Evolutionary conservation across 768 basidiomycete genomes (phyloP).

Genomic region (Collybia sordida): DNA sequence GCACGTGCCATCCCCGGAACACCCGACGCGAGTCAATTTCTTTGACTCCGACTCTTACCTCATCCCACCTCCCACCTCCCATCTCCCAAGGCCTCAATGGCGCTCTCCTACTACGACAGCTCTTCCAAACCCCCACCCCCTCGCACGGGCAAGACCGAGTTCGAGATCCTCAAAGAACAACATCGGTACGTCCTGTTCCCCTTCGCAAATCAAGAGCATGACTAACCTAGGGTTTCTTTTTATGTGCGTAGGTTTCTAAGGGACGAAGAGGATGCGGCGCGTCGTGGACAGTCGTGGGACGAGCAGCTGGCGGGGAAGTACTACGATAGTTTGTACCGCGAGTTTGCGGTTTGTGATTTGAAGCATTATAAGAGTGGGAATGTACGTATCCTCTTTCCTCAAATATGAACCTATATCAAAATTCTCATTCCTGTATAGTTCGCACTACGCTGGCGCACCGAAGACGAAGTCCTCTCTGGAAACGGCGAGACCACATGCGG

Average conservation of each 20-base stretch:
- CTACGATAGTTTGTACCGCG: constrained; percentile 84
- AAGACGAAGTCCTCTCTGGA: constrained; percentile 83
- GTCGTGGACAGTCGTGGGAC: constrained; percentile 56
- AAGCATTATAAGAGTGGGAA: constrained; percentile 95
- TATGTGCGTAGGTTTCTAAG: constrained; percentile 60
- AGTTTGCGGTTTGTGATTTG: constrained; percentile 89
- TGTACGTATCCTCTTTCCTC: constrained; percentile 40
- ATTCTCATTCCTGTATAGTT: constrained; percentile 67
- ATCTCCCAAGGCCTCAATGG: constrained; percentile 20
- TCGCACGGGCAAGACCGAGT: constrained; percentile 50
- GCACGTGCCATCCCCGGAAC: too few species aligned
- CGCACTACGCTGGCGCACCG: constrained; percentile 92
- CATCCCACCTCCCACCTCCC: too few species aligned
- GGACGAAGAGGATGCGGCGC: constrained; percentile 44
- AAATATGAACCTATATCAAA: too few species aligned
- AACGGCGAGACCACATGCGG: constrained; percentile 88
- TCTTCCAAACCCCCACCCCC: constrained; percentile 27
- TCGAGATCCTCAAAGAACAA: constrained; percentile 72
- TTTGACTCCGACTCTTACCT: too few species aligned
- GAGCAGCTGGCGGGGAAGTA: constrained; percentile 87
- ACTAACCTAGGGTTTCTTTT: constrained; percentile 6
- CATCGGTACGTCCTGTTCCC: constrained; percentile 51
- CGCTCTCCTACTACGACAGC: constrained; percentile 31
- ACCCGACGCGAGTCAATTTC: too few species aligned
- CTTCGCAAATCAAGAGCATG: too few species aligned